Evolutionary conservation across 768 basidiomycete genomes (phyloP).

Genomic region (Phanerochaete carnosa): DNA sequence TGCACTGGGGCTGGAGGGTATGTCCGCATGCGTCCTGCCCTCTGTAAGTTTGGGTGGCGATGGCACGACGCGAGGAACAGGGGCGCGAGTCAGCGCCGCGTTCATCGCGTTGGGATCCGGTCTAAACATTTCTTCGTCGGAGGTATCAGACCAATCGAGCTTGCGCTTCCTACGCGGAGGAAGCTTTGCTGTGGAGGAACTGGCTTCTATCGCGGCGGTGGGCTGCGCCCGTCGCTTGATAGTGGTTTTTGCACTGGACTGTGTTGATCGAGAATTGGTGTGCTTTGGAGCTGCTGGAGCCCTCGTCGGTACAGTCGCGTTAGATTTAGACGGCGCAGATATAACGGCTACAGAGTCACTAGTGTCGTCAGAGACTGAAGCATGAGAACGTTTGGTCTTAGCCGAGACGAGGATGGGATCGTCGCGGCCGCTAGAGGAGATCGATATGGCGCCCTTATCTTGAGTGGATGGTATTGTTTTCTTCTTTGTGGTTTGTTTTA

Average conservation of each 20-base stretch:
- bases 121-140: neutral
- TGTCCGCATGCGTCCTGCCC: neutral
- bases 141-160: neutral
- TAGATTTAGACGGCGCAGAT: neutral
- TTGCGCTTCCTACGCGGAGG: constrained; percentile 9
- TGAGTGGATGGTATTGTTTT: neutral
- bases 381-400: neutral
- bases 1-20: neutral
- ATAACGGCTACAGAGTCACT: neutral
- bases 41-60: neutral
- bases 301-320: neutral
- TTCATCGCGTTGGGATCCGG: constrained; percentile 7
- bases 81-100: neutral
- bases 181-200: neutral
- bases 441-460: constrained; percentile 16
- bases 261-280: neutral
- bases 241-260: constrained; percentile 8
- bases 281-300: neutral
- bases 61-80: neutral
- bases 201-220: neutral
- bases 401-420: constrained; percentile 18
- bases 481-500: neutral
- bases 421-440: constrained; percentile 20
- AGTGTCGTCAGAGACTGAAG: constrained; percentile 13
- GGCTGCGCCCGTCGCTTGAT: constrained; percentile 1